These are phyloP conservation scores for Kodamaea plutei DNA, from an alignment of 1,139 yeast genomes.

Conservation along the genomic window DNA sequence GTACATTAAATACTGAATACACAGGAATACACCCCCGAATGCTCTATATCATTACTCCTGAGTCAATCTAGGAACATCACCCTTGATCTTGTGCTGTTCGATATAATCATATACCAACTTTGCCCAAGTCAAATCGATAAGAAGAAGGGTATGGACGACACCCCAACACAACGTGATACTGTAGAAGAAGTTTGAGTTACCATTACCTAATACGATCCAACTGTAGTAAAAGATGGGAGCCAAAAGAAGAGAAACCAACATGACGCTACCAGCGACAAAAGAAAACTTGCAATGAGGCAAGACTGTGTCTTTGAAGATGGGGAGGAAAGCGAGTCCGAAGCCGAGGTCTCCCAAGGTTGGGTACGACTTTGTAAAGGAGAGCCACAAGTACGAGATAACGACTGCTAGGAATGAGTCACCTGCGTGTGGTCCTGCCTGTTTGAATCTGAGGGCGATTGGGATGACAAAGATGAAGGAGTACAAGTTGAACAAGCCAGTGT, in stretches of 20 bases:
- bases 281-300: conserved; percentile 33
- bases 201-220: conserved; percentile 94
- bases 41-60: conserved; percentile 23
- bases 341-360: conserved; percentile 87
- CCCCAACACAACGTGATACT: conserved; percentile 86
- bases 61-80: conserved; percentile 32
- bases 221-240: conserved; percentile 90
- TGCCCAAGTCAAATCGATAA: conserved; percentile 83
- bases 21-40: no score
- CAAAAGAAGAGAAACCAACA: conserved; percentile 39
- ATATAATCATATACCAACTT: conserved; percentile 69
- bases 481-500: conserved; percentile 77
- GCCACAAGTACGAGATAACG: conserved; percentile 60
- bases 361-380: conserved; percentile 74
- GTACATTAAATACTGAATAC: no score
- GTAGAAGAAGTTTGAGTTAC: conserved; percentile 93
- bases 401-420: conserved; percentile 66
- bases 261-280: conserved; percentile 35
- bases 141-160: conserved; percentile 60
- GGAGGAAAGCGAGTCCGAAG: conserved; percentile 56
- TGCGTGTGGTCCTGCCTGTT: conserved; percentile 19
- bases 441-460: conserved; percentile 72
- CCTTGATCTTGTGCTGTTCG: conserved; percentile 30
- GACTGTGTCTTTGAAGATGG: conserved; percentile 49
- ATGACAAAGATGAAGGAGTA: conserved; percentile 64